Conservation (phyloP, 2,329 filamentous ascomycete species). For the Talaromyces pinophilus region DNA sequence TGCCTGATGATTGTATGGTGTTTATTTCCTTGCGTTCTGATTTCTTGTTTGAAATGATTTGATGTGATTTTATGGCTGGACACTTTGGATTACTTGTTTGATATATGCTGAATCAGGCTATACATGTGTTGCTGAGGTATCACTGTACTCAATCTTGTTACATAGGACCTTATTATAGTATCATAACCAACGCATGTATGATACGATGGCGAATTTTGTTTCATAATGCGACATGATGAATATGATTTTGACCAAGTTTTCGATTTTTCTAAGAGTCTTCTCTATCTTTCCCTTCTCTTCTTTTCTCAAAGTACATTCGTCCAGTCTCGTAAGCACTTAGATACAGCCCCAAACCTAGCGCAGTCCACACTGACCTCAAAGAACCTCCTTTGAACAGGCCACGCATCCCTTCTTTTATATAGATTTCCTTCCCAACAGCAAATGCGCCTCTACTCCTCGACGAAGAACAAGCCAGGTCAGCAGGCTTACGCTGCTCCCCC, state of each 20-base stretch:
- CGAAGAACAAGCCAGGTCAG: slow-evolving; percentile 7
- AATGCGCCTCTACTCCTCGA: slow-evolving; percentile 35
- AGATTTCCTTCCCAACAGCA: slow-evolving; percentile 65
- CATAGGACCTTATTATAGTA: background rate
- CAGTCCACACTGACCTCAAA: slow-evolving; percentile 76
- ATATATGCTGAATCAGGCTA: background rate
- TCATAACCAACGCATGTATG: background rate
- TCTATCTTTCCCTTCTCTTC: slow-evolving; percentile 12
- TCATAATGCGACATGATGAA: background rate
- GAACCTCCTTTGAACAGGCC: slow-evolving; percentile 74
- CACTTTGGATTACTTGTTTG: background rate
- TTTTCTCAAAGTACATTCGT: slow-evolving; percentile 58
- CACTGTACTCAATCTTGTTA: slow-evolving; percentile 15
- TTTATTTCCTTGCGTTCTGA: background rate
- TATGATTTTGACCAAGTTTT: background rate
- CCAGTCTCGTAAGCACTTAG: slow-evolving; percentile 82
- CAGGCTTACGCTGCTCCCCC: background rate
- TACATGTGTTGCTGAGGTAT: background rate
- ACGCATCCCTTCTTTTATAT: slow-evolving; percentile 65
- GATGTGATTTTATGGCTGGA: slow-evolving; percentile 1
- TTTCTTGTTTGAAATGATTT: background rate
- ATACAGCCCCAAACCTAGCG: slow-evolving; percentile 79
- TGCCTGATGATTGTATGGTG: background rate
- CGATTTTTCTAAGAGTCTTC: background rate
- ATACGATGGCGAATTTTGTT: background rate